Percentiles rank a stretch among this genome's conserved stretches.
These are phyloP conservation scores for Saccharomyces hybrid DNA, from an alignment of 1,139 yeast species.

Conservation along the genomic window DNA sequence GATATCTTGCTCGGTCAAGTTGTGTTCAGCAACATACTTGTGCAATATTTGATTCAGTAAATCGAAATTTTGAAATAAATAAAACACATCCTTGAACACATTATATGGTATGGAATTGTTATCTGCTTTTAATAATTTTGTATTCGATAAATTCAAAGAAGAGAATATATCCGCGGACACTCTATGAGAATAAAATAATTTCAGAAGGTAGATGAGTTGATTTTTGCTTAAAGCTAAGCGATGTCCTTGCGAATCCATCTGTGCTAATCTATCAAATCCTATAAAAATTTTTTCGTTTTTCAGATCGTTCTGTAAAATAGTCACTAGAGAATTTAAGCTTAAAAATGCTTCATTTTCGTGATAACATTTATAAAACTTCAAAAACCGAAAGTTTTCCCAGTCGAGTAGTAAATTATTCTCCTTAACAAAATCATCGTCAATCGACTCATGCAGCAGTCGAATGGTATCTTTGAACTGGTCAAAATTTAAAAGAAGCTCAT, in stretches of 20 bases:
- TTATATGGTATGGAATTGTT: conserved; percentile 31
- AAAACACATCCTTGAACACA: conserved; percentile 34
- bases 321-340: conserved; percentile 31
- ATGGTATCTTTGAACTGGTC: conserved; percentile 30
- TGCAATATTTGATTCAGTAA: conserved; percentile 33
- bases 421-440: conserved; percentile 25
- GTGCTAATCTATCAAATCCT: conserved; percentile 26
- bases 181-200: conserved; percentile 32
- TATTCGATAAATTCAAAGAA: conserved; percentile 29
- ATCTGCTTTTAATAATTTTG: conserved; percentile 24
- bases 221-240: conserved; percentile 30
- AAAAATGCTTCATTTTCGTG: conserved; percentile 20
- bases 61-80: conserved; percentile 34
- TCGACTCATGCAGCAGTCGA: conserved; percentile 28
- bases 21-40: conserved; percentile 29
- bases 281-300: conserved; percentile 29
- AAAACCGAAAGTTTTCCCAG: conserved; percentile 30
- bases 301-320: conserved; percentile 34
- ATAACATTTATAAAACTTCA: conserved; percentile 24
- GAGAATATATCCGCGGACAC: conserved; percentile 32
- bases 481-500: conserved; percentile 30
- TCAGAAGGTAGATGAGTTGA: conserved; percentile 30
- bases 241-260: conserved; percentile 22
- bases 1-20: conserved; percentile 26
- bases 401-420: conserved; percentile 27